Percentiles rank a stretch among this genome's conserved stretches.
Evolutionary conservation across 495 filamentous ascomycete species (phyloP).

Genomic region (Aspergillus egyptiacus): DNA sequence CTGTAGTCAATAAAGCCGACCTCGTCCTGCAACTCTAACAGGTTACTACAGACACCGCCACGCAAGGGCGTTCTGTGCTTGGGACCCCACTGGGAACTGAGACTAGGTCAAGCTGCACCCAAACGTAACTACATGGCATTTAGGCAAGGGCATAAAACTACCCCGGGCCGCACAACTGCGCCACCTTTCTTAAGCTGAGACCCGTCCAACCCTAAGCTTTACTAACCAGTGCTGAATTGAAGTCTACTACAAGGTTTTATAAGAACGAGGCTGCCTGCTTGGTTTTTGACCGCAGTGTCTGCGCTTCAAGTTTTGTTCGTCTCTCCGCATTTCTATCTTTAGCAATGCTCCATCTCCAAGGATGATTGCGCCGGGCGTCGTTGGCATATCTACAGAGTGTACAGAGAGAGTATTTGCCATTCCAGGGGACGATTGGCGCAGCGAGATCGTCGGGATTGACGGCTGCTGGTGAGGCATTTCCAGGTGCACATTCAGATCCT

Average conservation of each 20-base stretch:
- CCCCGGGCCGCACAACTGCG: neutral
- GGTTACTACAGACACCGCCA: conserved; percentile 5
- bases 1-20: conserved; percentile 1
- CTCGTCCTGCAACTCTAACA: conserved; percentile 10
- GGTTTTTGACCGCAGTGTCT: conserved; percentile 11
- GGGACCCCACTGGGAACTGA: no score
- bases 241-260: neutral
- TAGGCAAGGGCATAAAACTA: neutral
- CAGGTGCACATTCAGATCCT: neutral
- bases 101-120: no score
- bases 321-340: conserved; percentile 9
- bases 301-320: neutral
- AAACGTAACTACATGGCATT: neutral
- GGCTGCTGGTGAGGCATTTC: neutral
- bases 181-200: neutral
- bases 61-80: no score
- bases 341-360: neutral
- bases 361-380: conserved; percentile 1
- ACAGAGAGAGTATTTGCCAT: neutral
- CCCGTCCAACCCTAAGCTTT: neutral
- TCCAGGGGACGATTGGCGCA: neutral
- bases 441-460: neutral
- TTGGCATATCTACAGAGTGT: neutral
- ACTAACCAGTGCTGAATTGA: neutral
- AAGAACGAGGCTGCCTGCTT: conserved; percentile 13